Evolutionary conservation across 768 basidiomycete genomes (phyloP), one percentile per base, ranked within the genome.

Genomic region (Xerocomus potaroensis): DNA sequence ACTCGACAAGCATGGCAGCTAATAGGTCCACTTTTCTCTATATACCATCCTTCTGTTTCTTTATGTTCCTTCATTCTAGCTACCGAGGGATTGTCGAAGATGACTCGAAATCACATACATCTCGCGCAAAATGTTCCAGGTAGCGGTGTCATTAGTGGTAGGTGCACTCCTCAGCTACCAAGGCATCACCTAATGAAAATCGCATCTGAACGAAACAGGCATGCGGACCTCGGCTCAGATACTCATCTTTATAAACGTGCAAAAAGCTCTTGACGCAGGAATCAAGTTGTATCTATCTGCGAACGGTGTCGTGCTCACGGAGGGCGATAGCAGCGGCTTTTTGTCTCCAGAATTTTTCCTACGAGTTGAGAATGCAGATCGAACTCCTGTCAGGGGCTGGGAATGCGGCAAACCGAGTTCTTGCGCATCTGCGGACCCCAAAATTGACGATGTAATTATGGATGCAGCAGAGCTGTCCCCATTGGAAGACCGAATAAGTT

Each of bases 71-170:
- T 41, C 36, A 10, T 23, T 39, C 9, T 51, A 93, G 91, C 74
- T 12, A 71, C 69, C 7, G 69, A 81, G 52, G 92, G 93, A 0
- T 65, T 96, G 15, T 91, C 85, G 0, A 83, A 75, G 51, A 96
- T 94, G 92, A 75, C 68, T 11, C 75, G 95, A 21, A 95, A 93
- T 59, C 93, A 97, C 59, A 87, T 98, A 31, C 95, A 99, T 65
- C 73, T 96, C 12, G 93, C 94, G 0, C 87, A 92, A 62, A 84
- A 87, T 29, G 68, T 88, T 3, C 70, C 75, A 3, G 80, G 81
- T 1, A 68, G 81, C 2, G 76, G 77, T 5, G 81, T 89, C 39
- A 77, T 85, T 43, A 92, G 89, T 53, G 91, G 92, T 90, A 47
- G 21, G 81, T 64, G 19, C 31, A n/a, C 15, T 31, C 32, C 24